Base-by-base conservation (phyloP, 2,329 filamentous ascomycete species). In the Clarireedia monteithiana region DNA sequence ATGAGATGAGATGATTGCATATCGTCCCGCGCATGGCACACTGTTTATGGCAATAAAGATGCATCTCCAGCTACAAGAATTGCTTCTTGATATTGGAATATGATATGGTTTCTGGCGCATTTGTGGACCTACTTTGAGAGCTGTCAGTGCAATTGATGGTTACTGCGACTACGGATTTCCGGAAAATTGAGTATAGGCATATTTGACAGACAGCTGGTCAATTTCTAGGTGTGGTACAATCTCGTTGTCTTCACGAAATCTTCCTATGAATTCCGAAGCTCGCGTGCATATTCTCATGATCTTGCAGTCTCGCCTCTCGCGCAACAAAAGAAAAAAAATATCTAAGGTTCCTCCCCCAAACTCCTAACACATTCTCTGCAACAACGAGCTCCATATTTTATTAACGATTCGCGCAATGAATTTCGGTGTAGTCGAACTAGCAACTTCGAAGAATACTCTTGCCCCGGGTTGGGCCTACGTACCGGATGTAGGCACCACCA, bases 391-490 rank as follows among this genome's bases (percentile, higher is more conserved):
- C 30, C 17, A 45, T 30, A 51, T 6, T 6, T 2, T 24, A 26
- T 3, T 10, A 46, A 46, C 42, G 5, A 14, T 5, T 24, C 47
- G 58, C 24, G 17, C 85, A 83, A 80, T 83, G 68, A 83, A 84
- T 66, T 86, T 86, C 63, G 86, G 88, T 65, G 89, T 97, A 65
- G 85, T 95, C 72, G 86, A 95, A 64, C 76, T 96, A 56, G 88
- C 89, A 38, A 84, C 82, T 67, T 76, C 83, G 27, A 83, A 83
- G 59, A 84, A 83, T 15, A 81, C 82, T 46, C 76, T 80, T 46
- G 88, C 89, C 1, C 91, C 92, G 1, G 92, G 92, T 66, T 97
- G 91, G 87, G 90, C 90, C 12, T 96, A 96, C 69, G 89, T 96
- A 1, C 85, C 91, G 30, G 89, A 96, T 68, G 14, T 48, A 15